A percentile compares a stretch with the other conserved stretches of the same genome.
Conservation (phyloP, 164 flowering plant species). For the Liriodendron chinense region DNA sequence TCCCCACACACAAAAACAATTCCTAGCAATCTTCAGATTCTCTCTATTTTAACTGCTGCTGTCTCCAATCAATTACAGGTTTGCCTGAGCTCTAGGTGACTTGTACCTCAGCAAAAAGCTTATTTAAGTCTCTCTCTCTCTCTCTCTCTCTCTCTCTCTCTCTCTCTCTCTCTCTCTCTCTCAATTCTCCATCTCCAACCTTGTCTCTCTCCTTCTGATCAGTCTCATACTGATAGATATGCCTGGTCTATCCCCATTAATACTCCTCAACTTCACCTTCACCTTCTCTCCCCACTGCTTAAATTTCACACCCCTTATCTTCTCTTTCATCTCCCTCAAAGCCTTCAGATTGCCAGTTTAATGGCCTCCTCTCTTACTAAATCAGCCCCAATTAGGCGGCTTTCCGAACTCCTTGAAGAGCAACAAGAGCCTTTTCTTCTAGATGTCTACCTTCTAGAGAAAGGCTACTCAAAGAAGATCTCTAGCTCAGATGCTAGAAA, state of each 20-base stretch:
- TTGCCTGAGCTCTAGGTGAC: slow-evolving; percentile 17
- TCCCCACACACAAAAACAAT: slow-evolving; percentile 9
- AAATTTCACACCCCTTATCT: background rate
- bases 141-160: slow-evolving; percentile 7
- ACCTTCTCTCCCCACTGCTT: slow-evolving; percentile 2
- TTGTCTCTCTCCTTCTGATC: slow-evolving; percentile 7
- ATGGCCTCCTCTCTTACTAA: slow-evolving; percentile 26
- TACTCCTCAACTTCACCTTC: slow-evolving; percentile 14
- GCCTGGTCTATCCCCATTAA: slow-evolving; percentile 21
- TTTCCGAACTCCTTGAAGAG: slow-evolving; percentile 53
- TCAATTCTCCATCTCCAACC: background rate
- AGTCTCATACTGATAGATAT: slow-evolving; percentile 28
- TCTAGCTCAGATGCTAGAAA: slow-evolving; percentile 10
- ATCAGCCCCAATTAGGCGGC: slow-evolving; percentile 24
- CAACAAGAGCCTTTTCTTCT: slow-evolving; percentile 72
- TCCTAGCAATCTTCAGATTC: slow-evolving; percentile 16
- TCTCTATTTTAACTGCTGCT: slow-evolving; percentile 4
- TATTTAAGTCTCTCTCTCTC: slow-evolving; percentile 6
- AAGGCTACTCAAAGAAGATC: slow-evolving; percentile 32
- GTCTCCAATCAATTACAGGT: slow-evolving; percentile 9
- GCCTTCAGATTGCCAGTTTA: background rate
- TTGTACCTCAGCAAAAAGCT: background rate
- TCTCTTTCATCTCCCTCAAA: slow-evolving; percentile 8
- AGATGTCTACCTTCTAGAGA: slow-evolving; percentile 49
- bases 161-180: slow-evolving; percentile 4